Base-by-base conservation (phyloP, 331 rosid genomes). In the Quercus tomentella region DNA sequence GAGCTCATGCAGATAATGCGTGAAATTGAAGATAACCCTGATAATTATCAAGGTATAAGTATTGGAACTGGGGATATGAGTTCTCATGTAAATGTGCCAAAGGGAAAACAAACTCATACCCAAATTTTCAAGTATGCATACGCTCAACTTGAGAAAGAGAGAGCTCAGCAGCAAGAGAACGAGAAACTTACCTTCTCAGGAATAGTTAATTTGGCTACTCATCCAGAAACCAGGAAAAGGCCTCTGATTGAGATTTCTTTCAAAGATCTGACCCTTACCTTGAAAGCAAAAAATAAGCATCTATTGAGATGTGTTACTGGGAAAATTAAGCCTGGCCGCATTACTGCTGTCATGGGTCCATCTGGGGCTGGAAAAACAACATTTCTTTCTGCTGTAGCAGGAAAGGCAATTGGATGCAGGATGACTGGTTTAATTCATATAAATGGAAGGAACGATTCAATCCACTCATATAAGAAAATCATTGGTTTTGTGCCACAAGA, bases 401-500 rank as follows among this genome's bases (percentile, higher is more conserved):
- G 99, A 83, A 96, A 90, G 79, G 88, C 97, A 23, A 80, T 89
- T 70, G 98, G 99, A 76, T 96, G 97, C 89, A 84, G 45, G 43
- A 82, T 79, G 71, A 87, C 83, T 73, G 98, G 99, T 81, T 88
- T 88, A 26, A 89, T 96, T 87, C 91, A 90, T 74, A 86, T 96
- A 76, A 93, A 96, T 74, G 98, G 94, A 80, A 92, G 82, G 91
- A 81, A 87, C 62, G 94, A 87, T 61, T 89, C 98, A 63, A 90
- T 96, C 83, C 93, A 87, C 68, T 91, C 97, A 30, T 93, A 82
- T 56, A 96, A 89, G 89, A 96, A 91, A 84, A 93, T 93, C 76
- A 89, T 92, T 82, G 99, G 99, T 60, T 96, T 96, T 88, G 99
- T 96, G 76, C 99, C 99, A 72, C 99, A 96, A 87, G 99, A 96